Percentiles rank a stretch among this genome's conserved stretches.
Evolutionary conservation across 2,329 filamentous ascomycete genomes (phyloP).

Genomic region (Sporothrix curviconia): DNA sequence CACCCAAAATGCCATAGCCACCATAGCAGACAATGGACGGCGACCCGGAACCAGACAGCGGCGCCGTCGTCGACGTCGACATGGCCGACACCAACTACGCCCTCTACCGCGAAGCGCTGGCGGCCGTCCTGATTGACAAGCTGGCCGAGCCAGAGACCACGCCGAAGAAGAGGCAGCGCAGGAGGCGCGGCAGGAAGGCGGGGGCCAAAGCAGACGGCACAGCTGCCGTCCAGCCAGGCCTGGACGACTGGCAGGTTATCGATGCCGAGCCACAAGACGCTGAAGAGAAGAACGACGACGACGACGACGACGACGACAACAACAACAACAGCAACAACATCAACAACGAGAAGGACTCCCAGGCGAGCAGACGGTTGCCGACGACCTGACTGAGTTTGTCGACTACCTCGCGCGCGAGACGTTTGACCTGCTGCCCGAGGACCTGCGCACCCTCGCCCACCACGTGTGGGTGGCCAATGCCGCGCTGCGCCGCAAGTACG

Average conservation of each 20-base stretch:
- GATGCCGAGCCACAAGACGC: not conserved
- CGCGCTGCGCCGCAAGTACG: constrained; percentile 46
- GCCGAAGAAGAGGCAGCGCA: not conserved
- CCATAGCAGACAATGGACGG: not conserved
- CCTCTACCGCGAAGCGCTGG: constrained; percentile 68
- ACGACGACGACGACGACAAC: constrained; percentile 24
- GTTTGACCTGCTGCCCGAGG: constrained; percentile 57
- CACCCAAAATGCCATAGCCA: not conserved
- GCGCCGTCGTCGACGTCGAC: constrained; percentile 14
- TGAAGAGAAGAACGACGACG: not conserved
- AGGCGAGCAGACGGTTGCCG: no score
- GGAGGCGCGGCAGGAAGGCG: not conserved
- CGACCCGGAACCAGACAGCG: not conserved
- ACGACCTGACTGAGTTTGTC: constrained; percentile 72
- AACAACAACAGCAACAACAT: not conserved
- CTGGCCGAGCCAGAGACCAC: constrained; percentile 34
- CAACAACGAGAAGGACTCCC: no score
- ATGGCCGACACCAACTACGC: constrained; percentile 47
- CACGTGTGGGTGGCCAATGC: constrained; percentile 43
- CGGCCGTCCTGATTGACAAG: constrained; percentile 59
- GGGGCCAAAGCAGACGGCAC: not conserved
- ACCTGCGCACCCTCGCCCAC: constrained; percentile 58
- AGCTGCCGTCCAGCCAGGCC: not conserved
- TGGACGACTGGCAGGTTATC: not conserved
- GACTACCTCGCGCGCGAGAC: constrained; percentile 68